phyloP scores from a whole-genome alignment of 495 filamentous ascomycete genomes.

The Penicillium samsonianum region DNA sequence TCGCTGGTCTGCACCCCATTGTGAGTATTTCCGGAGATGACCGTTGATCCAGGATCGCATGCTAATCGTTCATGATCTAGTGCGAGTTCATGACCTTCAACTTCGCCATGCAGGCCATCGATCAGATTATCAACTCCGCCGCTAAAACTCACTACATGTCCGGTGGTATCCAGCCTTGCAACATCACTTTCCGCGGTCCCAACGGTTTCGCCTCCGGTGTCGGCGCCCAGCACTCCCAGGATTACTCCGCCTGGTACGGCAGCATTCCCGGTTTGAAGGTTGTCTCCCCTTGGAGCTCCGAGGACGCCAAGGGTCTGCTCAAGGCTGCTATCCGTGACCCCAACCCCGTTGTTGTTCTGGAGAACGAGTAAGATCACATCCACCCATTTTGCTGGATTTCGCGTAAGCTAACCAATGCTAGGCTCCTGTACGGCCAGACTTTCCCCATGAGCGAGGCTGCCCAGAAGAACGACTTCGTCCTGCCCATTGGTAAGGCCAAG shows the following conservation, averaged over 20 bases:
- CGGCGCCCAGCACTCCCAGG: conserved; percentile 96
- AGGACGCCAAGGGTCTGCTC: conserved; percentile 96
- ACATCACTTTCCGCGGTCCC: conserved; percentile 98
- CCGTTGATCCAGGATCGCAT: neutral
- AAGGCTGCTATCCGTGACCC: conserved; percentile 98
- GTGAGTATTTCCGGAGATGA: conserved; percentile 54
- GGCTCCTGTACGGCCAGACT: conserved; percentile 84
- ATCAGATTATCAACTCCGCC: conserved; percentile 99
- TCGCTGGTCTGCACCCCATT: conserved; percentile 90
- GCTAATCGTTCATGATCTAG: conserved; percentile 44
- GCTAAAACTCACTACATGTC: conserved; percentile 99
- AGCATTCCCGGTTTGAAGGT: conserved; percentile 98
- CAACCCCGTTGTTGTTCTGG: conserved; percentile 91
- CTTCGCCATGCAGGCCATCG: conserved; percentile 99
- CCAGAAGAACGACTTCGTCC: conserved; percentile 91
- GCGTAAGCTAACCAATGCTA: conserved; percentile 27
- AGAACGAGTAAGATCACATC: conserved; percentile 74
- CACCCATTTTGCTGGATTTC: neutral
- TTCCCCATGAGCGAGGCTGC: conserved; percentile 97
- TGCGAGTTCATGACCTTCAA: conserved; percentile 99
- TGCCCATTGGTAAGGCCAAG: conserved; percentile 98
- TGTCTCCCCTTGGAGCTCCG: conserved; percentile 89
- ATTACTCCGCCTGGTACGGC: conserved; percentile 98
- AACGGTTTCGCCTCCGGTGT: conserved; percentile 98
- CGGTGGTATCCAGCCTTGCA: conserved; percentile 98